Evolutionary conservation across 2,329 filamentous ascomycete genomes (phyloP), one percentile per base, ranked within the genome.

Genomic region (Colletotrichum tamarilloi): DNA sequence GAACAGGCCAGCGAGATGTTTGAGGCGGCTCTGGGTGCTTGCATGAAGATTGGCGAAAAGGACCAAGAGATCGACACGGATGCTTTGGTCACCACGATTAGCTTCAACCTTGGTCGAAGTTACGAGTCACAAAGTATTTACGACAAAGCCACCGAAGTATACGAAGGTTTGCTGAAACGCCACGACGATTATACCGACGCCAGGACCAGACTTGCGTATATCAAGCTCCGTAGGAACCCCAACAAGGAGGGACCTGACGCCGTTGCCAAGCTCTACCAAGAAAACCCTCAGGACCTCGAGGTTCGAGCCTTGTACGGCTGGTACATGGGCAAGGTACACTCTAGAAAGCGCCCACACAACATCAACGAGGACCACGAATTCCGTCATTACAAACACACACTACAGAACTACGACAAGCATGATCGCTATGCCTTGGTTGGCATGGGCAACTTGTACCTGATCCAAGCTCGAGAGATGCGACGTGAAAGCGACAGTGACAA

Each of bases 371-470:
- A 99, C 80, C 92, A 92, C 42, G 97, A 99, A 82, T 93, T 98
- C 78, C 91, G 95, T 4, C 95, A 98, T 81, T 97, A 97, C 87
- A 99, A 98, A 84, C 95, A 98, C 82, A 98, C 96, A 0, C 86
- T 99, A 35, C 95, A 97, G 81, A 92, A 95, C 76, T 93, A 95
- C 81, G 96, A 99, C 85, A 99, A 98, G 87, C 97, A 99, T 81
- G 97, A 99, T 81, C 90, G 95, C n/a, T 99, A 99, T 81, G 95
- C 97, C 5, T 87, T 99, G 32, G 95, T 97, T 30, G 96, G 94
- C 16, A 98, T 99, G 96, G 97, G 97, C 55, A 99, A 99, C 81
- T 86, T 99, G 81, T 93, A 96, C 77, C 89, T 99, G 53, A 87
- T 93, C 76, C 92, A 94, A 74, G 97, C 97, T 11, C 92, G 97